Base-by-base conservation (phyloP, 257 asterid genomes). In the Datura wrightii region DNA sequence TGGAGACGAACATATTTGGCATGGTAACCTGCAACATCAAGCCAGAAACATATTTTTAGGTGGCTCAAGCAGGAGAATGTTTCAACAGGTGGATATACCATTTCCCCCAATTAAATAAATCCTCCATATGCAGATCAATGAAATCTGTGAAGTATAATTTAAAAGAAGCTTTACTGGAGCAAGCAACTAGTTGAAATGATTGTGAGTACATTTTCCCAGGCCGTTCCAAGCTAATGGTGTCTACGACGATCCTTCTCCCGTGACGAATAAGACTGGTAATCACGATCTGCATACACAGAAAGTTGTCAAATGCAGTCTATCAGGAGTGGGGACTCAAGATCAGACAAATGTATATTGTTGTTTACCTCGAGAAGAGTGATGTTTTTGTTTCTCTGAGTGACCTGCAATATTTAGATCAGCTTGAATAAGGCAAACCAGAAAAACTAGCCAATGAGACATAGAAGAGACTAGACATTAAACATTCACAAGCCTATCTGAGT, bases 211-310 rank as follows among this genome's bases (percentile, higher is more conserved):
- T 6, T 60, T 56, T 42, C 24, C 54, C 13, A 3, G 52, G 42
- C 52, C 5, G 37, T 52, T 83, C 88, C 90, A 90, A 82, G 91
- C 89, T 74, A 93, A 82, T 91, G 93, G 55, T 92, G 97, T 85
- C 90, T 93, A 41, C 92, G 92, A 48, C 98, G 95, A 83, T 95
- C 98, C 87, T 88, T 93, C 62, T 93, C 99, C 89, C 94, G 89
- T 3, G 97, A 91, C 46, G 97, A 88, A 85, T 94, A 90, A 72
- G 91, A 88, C 86, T 86, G 91, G 86, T 94, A 91, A 74, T 90
- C 97, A 9, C 94, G 95, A 83, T 94, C 99, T 92, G 95, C 74
- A 50, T 71, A 83, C 59, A 62, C 6, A 53, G 72, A 72, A 42
- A 84, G 9, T 63, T 72, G 37, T 69, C 24, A 15, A 80, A 14